Percentiles rank a stretch among this genome's conserved stretches.
phyloP scores from a whole-genome alignment of 306 rosid species.

The Senna tora region DNA sequence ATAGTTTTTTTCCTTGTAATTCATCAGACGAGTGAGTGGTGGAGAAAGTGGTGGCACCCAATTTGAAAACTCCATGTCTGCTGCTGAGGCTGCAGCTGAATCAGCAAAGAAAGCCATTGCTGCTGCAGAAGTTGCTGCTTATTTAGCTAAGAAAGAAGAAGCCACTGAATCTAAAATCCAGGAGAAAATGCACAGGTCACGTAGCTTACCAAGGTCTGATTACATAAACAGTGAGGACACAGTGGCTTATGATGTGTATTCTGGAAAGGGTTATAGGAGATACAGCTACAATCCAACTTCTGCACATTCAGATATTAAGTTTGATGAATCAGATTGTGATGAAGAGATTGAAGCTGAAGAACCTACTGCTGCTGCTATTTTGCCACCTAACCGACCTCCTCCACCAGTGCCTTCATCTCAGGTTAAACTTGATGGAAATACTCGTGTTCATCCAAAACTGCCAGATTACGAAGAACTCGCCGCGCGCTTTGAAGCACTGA shows the following conservation, averaged over 20 bases:
- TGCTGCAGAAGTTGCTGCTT: conserved; percentile 95
- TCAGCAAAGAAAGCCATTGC: conserved; percentile 84
- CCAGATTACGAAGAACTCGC: conserved; percentile 87
- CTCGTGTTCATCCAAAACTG: conserved; percentile 81
- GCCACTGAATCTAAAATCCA: conserved; percentile 42
- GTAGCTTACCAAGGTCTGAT: conserved; percentile 56
- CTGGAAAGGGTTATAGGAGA: conserved; percentile 58
- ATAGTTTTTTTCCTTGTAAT: conserved; percentile 18
- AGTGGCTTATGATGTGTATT: conserved; percentile 29
- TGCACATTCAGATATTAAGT: conserved; percentile 63
- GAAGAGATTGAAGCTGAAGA: conserved; percentile 68
- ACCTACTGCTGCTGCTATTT: conserved; percentile 43
- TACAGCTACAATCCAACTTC: conserved; percentile 69
- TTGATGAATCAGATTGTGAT: conserved; percentile 82
- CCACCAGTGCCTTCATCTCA: conserved; percentile 58
- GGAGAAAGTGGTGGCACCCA: conserved; percentile 44
- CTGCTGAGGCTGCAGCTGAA: conserved; percentile 94
- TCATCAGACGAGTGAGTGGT: conserved; percentile 43
- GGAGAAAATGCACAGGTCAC: conserved; percentile 44
- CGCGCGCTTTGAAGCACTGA: conserved; percentile 89
- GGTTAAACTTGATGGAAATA: conserved; percentile 41
- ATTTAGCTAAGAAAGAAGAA: conserved; percentile 70
- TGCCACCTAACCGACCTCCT: conserved; percentile 63
- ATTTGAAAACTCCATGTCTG: conserved; percentile 64
- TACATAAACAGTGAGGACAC: conserved; percentile 43